Base-by-base conservation (phyloP, 495 filamentous ascomycete species). In the Hypoxylon lienhwacheense region DNA sequence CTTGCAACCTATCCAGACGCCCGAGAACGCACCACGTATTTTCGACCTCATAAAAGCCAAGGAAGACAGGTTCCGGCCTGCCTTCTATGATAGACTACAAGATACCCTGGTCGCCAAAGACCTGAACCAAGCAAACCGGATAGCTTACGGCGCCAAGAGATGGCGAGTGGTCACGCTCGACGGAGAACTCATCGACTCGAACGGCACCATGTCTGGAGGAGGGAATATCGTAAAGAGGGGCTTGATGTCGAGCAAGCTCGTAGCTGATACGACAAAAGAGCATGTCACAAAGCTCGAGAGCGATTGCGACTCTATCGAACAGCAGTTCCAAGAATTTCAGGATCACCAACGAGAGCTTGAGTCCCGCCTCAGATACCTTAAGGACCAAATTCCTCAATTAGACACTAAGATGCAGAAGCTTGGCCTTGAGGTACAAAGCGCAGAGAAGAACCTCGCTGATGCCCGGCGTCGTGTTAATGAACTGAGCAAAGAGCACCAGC, bases 141-240 rank as follows among this genome's bases (percentile, higher is more conserved):
- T 98, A 53, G 95, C 93, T 16, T 97, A 97, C 61, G 93, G 93
- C 36, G 87, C 87, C 31, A 86, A 81, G 65, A 77, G 95, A 58
- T 97, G 93, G 92, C 83, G 93, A 60, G 95, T 98, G 2, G 93
- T 98, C 17, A 97, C 95, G 0, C 81, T 97, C 20, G 88, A 92
- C 61, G 93, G 93, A 14, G 90, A 96, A 64, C 80, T 98, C 37
- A 97, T 98, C 50, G 93, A 98, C 70, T 91, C 90, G 59, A 95
- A 90, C 1, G 93, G 93, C 73, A 97, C 93, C 6, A 97, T 98
- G 95, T 95, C 88, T 55, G 93, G 93, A 74, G 93, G 93, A 77
- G 93, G 93, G 32, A 90, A 79, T 26, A 89, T 85, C 26, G 86
- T 91, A 28, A 89, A 91, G 48, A 87, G 84, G 53, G 95, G 95